Percentiles rank a stretch among this genome's conserved stretches.
Conservation (phyloP, 805 yeast genomes). For the Saccharomycopsis sp. region DNA sequence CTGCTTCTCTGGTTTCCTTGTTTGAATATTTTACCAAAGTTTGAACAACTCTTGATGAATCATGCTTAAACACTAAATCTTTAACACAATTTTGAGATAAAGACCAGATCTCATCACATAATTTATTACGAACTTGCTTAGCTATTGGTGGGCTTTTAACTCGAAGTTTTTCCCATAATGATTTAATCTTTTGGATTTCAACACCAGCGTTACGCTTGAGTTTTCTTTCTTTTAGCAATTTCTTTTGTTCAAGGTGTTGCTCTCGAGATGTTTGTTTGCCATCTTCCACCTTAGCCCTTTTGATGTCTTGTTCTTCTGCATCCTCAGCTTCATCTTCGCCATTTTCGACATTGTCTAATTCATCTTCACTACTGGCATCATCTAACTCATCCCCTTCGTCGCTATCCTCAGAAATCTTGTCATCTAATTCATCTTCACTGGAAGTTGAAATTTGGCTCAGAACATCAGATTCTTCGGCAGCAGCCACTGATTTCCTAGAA, state of each 20-base stretch:
- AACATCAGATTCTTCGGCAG: background rate
- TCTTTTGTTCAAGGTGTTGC: constrained; percentile 78
- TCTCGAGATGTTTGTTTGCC: constrained; percentile 47
- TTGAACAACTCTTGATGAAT: constrained; percentile 93
- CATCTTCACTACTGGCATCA: constrained; percentile 23
- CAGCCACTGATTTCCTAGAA: background rate
- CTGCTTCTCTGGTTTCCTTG: constrained; percentile 67
- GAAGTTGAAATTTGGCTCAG: background rate
- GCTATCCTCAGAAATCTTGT: background rate
- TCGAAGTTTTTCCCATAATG: constrained; percentile 86
- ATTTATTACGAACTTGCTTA: constrained; percentile 64
- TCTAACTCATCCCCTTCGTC: constrained; percentile 16
- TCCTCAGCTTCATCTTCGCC: constrained; percentile 28
- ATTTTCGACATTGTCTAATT: constrained; percentile 25
- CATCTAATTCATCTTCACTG: constrained; percentile 3
- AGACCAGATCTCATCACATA: constrained; percentile 81
- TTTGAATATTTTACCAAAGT: constrained; percentile 82
- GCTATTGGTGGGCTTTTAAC: constrained; percentile 79
- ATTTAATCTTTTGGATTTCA: constrained; percentile 78
- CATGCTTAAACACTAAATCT: constrained; percentile 90
- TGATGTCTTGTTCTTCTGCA: constrained; percentile 28
- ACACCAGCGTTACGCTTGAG: constrained; percentile 80
- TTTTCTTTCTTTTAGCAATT: constrained; percentile 73
- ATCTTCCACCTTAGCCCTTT: constrained; percentile 27
- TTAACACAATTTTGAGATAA: constrained; percentile 67